Percentiles rank a stretch among this genome's conserved stretches.
Evolutionary conservation across 306 rosid species (phyloP).

Genomic region (Dryas drummondii): DNA sequence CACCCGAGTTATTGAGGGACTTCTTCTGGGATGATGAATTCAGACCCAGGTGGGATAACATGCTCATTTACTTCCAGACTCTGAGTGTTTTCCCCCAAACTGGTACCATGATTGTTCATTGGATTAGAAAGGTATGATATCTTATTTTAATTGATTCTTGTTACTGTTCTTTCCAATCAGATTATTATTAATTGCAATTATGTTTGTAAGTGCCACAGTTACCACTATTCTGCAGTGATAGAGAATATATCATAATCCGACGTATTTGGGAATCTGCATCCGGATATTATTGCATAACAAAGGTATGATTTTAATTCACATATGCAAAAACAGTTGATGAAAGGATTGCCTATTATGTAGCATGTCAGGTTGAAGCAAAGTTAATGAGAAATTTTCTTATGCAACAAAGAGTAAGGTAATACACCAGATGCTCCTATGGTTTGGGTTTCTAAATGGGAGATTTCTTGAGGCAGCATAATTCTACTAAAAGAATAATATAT

Average conservation of each 20-base stretch:
- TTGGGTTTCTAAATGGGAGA: background rate
- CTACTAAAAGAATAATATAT: too few relatives aligned
- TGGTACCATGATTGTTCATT: constrained; percentile 13
- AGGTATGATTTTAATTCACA: background rate
- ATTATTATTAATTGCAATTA: background rate
- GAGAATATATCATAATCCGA: constrained; percentile 13
- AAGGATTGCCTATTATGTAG: too few relatives aligned
- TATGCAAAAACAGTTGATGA: too few relatives aligned
- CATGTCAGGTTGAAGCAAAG: too few relatives aligned
- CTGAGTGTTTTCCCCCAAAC: constrained; percentile 8
- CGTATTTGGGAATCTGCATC: constrained; percentile 13
- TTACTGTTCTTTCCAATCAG: background rate
- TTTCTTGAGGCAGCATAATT: too few relatives aligned
- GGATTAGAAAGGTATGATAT: constrained; percentile 8
- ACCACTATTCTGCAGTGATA: constrained; percentile 6
- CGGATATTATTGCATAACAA: constrained; percentile 9
- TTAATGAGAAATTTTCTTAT: too few relatives aligned
- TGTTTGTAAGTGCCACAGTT: background rate
- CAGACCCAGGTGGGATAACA: constrained; percentile 17
- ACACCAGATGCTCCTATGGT: background rate
- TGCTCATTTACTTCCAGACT: background rate
- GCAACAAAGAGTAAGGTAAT: background rate
- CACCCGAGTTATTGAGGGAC: background rate
- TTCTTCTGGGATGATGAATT: constrained; percentile 25
- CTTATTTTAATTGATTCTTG: background rate